Base-by-base conservation (phyloP, 805 yeast genomes). In the Teunomyces kruisii region DNA sequence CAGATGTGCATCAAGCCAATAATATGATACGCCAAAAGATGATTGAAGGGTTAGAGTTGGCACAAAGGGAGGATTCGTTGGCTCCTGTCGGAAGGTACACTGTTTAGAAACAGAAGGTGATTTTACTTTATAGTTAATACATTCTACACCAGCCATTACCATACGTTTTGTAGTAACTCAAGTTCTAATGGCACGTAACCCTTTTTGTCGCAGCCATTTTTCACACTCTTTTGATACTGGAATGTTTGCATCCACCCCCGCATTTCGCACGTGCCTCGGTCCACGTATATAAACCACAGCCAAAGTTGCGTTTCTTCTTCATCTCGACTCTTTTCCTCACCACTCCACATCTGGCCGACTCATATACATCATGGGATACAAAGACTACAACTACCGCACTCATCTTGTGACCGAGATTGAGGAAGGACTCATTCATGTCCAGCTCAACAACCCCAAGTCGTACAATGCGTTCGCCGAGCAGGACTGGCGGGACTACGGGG, bases 1-100 rank as follows among this genome's bases (percentile, higher is more conserved):
- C 66, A 12, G 72, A 81, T 6, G 85, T 89, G 2, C 61, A 68
- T 32, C 70, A 75, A 35, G 89, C 91, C 1, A 81, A 84, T 44
- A 74, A 70, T 15, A 55, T 81, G 48, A 68, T 86, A 29, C 78
- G 81, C 42, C 75, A 73, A 32, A 67, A 72, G 33, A 78, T 83
- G 55, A 67, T 80, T 6, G 80, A 75, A 47, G 89, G 85, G 2
- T 63, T 83, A 15, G 78, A 75, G 48, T 66, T 69, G 40, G 78
- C 78, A 4, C 70, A 73, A 13, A 66, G 67, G 40, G 75, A 73
- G 42, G 77, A 76, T 9, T 58, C 66, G 13, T 68, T 68, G 45
- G 65, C 64, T 16, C 69, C 74, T 1, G 59, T 67, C 12, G 80
- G 79, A 5, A 79, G 78, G 55, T 83, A 80, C 55, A 75, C 71